Percentiles rank a stretch among this genome's conserved stretches.
Evolutionary conservation across 2,329 filamentous ascomycete species (phyloP).

Genomic region (Leptographium radiaticola): DNA sequence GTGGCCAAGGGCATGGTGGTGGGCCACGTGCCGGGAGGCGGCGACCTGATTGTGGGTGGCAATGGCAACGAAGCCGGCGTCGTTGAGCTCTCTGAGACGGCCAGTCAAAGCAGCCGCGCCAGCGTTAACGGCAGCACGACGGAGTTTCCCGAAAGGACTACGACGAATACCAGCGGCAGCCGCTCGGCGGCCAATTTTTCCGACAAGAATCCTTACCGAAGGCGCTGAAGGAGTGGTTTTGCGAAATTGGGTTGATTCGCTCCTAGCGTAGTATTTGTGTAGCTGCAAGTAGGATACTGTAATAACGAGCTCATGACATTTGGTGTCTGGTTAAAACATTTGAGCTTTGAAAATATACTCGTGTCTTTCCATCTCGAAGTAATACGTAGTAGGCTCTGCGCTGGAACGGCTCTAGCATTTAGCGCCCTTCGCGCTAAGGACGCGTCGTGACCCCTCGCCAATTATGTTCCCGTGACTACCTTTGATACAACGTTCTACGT

Average conservation of each 20-base stretch:
- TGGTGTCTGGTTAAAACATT: no score
- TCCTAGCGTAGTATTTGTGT: background rate
- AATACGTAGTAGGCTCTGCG: no score
- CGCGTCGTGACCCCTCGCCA: background rate
- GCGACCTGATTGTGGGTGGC: slow-evolving; percentile 55
- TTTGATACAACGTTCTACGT: no score
- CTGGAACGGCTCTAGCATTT: no score
- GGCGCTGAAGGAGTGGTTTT: background rate
- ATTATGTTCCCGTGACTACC: background rate
- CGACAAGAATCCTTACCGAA: slow-evolving; percentile 12
- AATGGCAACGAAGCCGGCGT: slow-evolving; percentile 33
- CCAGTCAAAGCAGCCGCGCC: background rate
- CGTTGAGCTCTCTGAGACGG: slow-evolving; percentile 5
- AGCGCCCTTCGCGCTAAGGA: background rate
- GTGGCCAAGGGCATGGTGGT: slow-evolving; percentile 96
- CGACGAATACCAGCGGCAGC: slow-evolving; percentile 9
- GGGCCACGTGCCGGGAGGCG: slow-evolving; percentile 60
- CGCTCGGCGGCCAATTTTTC: slow-evolving; percentile 8
- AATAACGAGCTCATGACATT: no score
- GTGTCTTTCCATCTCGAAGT: no score
- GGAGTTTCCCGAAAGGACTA: background rate
- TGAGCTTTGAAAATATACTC: no score
- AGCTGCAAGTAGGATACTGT: background rate
- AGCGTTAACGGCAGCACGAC: slow-evolving; percentile 11
- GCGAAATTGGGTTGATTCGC: no score